phyloP scores from a whole-genome alignment of 768 basidiomycete genomes.

The Panaeolus cyanescens region DNA sequence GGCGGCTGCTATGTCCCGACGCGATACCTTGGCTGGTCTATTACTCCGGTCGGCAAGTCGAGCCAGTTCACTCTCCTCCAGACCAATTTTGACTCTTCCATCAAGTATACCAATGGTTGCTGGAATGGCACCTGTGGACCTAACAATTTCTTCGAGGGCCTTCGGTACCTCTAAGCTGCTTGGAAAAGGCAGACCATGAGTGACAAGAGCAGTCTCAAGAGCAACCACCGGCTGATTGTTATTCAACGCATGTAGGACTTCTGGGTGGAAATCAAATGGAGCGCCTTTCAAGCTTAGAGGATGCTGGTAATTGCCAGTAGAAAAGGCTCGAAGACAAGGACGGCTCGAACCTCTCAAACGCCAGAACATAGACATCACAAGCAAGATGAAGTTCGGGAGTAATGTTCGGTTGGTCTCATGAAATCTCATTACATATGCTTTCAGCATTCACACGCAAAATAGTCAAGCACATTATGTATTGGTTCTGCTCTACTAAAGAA shows the following conservation, averaged over 20 bases:
- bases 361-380: background rate
- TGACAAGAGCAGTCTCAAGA: constrained; percentile 89
- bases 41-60: constrained; percentile 57
- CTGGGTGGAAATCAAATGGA: constrained; percentile 73
- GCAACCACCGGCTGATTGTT: constrained; percentile 76
- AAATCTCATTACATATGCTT: too few relatives aligned
- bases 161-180: constrained; percentile 70
- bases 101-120: constrained; percentile 87
- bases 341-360: background rate
- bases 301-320: background rate
- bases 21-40: constrained; percentile 67
- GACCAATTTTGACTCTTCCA: constrained; percentile 86
- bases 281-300: constrained; percentile 12
- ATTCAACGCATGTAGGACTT: constrained; percentile 80
- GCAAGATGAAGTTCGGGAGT: background rate
- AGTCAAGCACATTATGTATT: constrained; percentile 26
- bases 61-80: constrained; percentile 65
- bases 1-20: constrained; percentile 80
- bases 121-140: constrained; percentile 76
- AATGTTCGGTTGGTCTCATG: too few relatives aligned
- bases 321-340: background rate
- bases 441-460: background rate
- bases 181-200: constrained; percentile 90
- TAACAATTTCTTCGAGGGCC: constrained; percentile 73
- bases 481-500: constrained; percentile 26